phyloP scores from a whole-genome alignment of 2,329 filamentous ascomycete genomes.

The Fusarium humuli region DNA sequence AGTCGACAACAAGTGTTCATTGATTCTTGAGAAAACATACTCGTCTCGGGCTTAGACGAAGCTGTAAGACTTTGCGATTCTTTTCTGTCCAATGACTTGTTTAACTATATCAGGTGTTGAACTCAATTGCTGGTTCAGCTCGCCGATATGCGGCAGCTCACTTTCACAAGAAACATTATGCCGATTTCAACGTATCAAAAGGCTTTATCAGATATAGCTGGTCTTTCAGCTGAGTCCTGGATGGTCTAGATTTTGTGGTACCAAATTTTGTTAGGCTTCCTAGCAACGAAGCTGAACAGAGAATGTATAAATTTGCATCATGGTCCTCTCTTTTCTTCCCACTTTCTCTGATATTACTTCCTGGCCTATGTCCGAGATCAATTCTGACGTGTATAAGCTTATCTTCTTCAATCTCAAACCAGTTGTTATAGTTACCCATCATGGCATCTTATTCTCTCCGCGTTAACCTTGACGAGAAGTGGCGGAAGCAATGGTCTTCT shows the following conservation, averaged over 20 bases:
- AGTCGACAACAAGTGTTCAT: too few species aligned
- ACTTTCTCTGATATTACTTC: not conserved
- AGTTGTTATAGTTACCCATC: not conserved
- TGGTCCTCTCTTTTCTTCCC: not conserved
- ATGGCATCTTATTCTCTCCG: not conserved
- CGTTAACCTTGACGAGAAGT: not conserved
- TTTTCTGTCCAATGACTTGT: not conserved
- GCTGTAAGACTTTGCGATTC: not conserved
- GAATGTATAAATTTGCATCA: not conserved
- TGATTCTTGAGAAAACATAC: too few species aligned
- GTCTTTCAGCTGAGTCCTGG: not conserved
- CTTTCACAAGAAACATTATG: not conserved
- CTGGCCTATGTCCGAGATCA: not conserved
- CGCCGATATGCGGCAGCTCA: not conserved
- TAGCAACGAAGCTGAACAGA: not conserved
- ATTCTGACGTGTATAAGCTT: not conserved
- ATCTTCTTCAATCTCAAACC: not conserved
- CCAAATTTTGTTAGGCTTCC: too few species aligned
- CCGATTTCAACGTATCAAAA: not conserved
- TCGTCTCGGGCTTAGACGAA: too few species aligned
- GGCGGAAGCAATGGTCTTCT: not conserved
- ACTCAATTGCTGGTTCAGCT: not conserved
- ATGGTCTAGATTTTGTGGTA: too few species aligned
- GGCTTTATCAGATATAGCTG: accelerated
- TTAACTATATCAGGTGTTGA: not conserved